phyloP scores from a whole-genome alignment of 306 rosid genomes.

The Calophaca sinica region DNA sequence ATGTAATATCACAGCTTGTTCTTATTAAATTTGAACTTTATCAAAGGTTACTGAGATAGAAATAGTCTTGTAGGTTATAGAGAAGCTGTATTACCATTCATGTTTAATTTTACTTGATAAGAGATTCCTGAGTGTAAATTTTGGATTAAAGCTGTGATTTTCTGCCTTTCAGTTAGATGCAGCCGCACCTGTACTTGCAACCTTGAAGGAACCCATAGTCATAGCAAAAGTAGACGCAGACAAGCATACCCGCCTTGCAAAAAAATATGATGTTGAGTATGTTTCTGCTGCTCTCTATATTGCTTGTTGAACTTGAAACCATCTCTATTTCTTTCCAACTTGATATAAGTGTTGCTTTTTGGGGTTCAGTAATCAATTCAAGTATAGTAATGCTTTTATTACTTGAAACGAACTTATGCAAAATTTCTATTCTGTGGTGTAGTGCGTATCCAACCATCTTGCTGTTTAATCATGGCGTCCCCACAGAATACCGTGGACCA shows the following conservation, averaged over 20 bases:
- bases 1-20: slow-evolving; percentile 8
- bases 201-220: slow-evolving; percentile 74
- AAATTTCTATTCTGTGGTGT: slow-evolving; percentile 44
- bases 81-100: background rate
- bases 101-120: slow-evolving; percentile 21
- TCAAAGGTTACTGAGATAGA: slow-evolving; percentile 14
- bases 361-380: slow-evolving; percentile 12
- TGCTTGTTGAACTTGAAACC: slow-evolving; percentile 1
- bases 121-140: slow-evolving; percentile 1
- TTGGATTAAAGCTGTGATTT: slow-evolving; percentile 32
- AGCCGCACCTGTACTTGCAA: slow-evolving; percentile 86
- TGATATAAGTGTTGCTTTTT: slow-evolving; percentile 20
- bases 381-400: slow-evolving; percentile 18
- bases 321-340: slow-evolving; percentile 11
- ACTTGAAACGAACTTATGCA: slow-evolving; percentile 25
- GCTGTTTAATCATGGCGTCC: slow-evolving; percentile 81
- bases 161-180: slow-evolving; percentile 77
- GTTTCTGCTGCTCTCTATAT: slow-evolving; percentile 40
- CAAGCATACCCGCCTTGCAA: slow-evolving; percentile 72
- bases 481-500: slow-evolving; percentile 83
- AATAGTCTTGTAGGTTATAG: slow-evolving; percentile 9
- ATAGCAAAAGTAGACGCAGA: slow-evolving; percentile 90
- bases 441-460: slow-evolving; percentile 85
- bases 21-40: slow-evolving; percentile 15
- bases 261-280: slow-evolving; percentile 78